Evolutionary conservation across 2,329 filamentous ascomycete genomes (phyloP), one percentile per base, ranked within the genome.

Genomic region (Cryphonectria nitschkei): DNA sequence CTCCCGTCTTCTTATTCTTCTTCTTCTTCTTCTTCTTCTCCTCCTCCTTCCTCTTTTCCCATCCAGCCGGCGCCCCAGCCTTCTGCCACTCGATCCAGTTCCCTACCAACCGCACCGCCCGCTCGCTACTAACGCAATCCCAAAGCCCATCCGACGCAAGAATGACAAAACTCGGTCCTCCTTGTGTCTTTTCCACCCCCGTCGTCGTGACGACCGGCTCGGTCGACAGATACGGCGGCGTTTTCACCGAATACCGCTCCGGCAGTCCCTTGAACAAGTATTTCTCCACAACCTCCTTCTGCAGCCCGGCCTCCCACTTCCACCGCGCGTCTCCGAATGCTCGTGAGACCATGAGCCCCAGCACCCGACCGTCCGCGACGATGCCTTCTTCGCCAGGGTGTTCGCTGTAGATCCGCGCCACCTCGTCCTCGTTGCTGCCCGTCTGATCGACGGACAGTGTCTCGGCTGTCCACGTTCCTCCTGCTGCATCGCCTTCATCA

Each of bases 321-420:
- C 89, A 92, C 70, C 87, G 84, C 66, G 86, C 84, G 76, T 93
- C 90, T 22, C 91, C 91, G 76, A 93, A 93, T 0, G 89, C 90
- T 6, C 91, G 84, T 0, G 90, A 89, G 0, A 92, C 84, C 54
- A 82, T 81, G 56, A 89, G 84, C 0, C 91, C 90, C 71, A 92
- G 82, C 0, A 92, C 79, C 0, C 91, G 85, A 0, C 90, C 90
- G 22, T 83, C 81, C 70, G 84, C 82, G 3, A 92, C 82, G 14
- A 89, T 83, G 11, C 85, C 80, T 32, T 56, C 61, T 78, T 93
- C 90, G 56, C 86, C 86, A 0, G 90, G 91, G 76, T 93, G 91
- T 65, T 87, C 86, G 0, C 78, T 78, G 13, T 82, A 77, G 19
- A 93, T 79, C 1, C 90, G 81, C 1, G 80, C 81, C 2, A 87